These are phyloP conservation scores for Murraya koenigii DNA, from an alignment of 345 rosid species.

Conservation along the genomic window DNA sequence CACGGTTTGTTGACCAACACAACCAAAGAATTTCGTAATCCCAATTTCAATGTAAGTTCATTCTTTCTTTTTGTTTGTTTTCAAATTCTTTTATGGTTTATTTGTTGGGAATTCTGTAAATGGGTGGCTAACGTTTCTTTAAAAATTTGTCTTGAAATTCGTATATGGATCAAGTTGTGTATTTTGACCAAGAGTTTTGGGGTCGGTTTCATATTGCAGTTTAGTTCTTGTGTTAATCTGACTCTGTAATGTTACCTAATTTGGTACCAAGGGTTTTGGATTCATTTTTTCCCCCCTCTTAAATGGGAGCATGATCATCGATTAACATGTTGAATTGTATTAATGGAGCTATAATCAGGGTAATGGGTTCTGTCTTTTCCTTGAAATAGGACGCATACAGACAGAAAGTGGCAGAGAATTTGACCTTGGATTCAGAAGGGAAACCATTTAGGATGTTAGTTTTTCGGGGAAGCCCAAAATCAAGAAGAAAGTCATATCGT, in stretches of 20 bases:
- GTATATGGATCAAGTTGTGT: neutral
- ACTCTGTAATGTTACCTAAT: neutral
- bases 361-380: neutral
- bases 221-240: neutral
- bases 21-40: conserved; percentile 11
- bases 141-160: neutral
- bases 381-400: conserved; percentile 32
- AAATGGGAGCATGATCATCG: neutral
- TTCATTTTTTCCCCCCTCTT: neutral
- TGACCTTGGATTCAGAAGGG: conserved; percentile 40
- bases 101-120: neutral
- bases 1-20: conserved; percentile 38
- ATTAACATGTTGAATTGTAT: neutral
- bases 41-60: conserved; percentile 28
- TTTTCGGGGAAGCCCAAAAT: conserved; percentile 54
- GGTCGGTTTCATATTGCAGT: neutral
- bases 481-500: conserved; percentile 23
- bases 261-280: neutral
- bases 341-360: neutral
- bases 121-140: neutral
- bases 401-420: conserved; percentile 32
- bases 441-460: conserved; percentile 50
- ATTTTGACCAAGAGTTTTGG: neutral
- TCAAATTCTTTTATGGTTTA: neutral
- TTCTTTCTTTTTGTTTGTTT: neutral